Conservation (phyloP, 352 stramenopile species). For the Phytophthora pseudosyringae region DNA sequence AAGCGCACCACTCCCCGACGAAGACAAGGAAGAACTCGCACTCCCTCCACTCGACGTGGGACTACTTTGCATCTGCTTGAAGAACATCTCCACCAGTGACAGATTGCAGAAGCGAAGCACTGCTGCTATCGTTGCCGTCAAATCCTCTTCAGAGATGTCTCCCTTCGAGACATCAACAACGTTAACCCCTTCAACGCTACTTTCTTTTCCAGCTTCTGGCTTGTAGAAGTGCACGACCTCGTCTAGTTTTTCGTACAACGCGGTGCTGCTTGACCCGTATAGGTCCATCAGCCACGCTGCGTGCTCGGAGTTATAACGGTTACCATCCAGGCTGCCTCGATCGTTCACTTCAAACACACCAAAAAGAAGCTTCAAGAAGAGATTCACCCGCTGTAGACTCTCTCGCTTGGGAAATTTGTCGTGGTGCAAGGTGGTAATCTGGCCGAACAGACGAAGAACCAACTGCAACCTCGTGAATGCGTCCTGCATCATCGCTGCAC, state of each 20-base stretch:
- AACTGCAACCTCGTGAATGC: constrained; percentile 77
- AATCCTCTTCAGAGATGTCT: constrained; percentile 57
- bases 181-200: background rate
- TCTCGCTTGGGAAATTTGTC: constrained; percentile 47
- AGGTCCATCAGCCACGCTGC: constrained; percentile 72
- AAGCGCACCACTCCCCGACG: constrained; percentile 26
- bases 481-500: constrained; percentile 74
- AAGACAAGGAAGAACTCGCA: constrained; percentile 29
- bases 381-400: constrained; percentile 54
- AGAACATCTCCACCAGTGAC: constrained; percentile 76
- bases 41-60: constrained; percentile 14
- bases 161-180: constrained; percentile 16
- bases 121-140: constrained; percentile 66
- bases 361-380: constrained; percentile 63
- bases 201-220: constrained; percentile 28
- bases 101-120: constrained; percentile 84
- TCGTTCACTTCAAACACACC: constrained; percentile 74
- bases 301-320: constrained; percentile 40
- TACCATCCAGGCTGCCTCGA: constrained; percentile 44
- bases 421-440: constrained; percentile 78
- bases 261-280: constrained; percentile 73
- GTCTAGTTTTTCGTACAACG: constrained; percentile 85
- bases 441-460: constrained; percentile 58
- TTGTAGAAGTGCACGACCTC: constrained; percentile 80
- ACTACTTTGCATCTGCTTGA: constrained; percentile 52